Evolutionary conservation across 805 yeast genomes (phyloP).

Genomic region (Yarrowia porcina): DNA sequence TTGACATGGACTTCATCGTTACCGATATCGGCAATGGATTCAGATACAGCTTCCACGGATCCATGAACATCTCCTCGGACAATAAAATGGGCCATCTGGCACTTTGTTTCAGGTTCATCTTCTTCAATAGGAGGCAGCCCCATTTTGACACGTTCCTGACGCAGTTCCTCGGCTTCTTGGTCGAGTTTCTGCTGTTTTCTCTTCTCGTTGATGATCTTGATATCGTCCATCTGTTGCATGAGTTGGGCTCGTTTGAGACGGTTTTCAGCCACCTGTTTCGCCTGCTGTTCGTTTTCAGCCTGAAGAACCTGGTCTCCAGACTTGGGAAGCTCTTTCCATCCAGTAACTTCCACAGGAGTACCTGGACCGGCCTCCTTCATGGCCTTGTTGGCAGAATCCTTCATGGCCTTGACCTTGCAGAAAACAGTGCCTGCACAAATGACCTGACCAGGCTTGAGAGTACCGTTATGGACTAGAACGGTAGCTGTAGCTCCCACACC

Average conservation of each 20-base stretch:
- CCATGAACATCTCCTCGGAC: slow-evolving; percentile 92
- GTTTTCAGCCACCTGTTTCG: slow-evolving; percentile 69
- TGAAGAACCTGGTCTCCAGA: slow-evolving; percentile 84
- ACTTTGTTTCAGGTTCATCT: slow-evolving; percentile 33
- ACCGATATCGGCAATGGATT: slow-evolving; percentile 77
- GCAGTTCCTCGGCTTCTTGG: slow-evolving; percentile 50
- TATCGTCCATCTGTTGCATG: slow-evolving; percentile 57
- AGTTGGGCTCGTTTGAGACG: slow-evolving; percentile 54
- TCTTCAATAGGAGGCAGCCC: slow-evolving; percentile 57
- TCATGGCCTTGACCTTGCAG: slow-evolving; percentile 78
- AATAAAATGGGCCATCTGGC: slow-evolving; percentile 47
- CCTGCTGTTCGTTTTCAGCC: slow-evolving; percentile 68
- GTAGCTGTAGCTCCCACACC: slow-evolving; percentile 87
- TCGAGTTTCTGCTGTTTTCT: slow-evolving; percentile 52
- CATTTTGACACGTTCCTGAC: slow-evolving; percentile 55
- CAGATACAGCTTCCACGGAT: slow-evolving; percentile 87
- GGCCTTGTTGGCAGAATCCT: slow-evolving; percentile 65
- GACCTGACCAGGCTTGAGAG: slow-evolving; percentile 63
- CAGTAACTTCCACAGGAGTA: slow-evolving; percentile 83
- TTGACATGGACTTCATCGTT: slow-evolving; percentile 74
- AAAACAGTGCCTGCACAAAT: slow-evolving; percentile 83
- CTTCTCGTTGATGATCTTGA: slow-evolving; percentile 67
- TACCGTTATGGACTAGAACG: slow-evolving; percentile 75
- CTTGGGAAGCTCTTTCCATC: slow-evolving; percentile 91
- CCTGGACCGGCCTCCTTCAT: slow-evolving; percentile 75